Base-by-base conservation (phyloP, 2,329 filamentous ascomycete genomes). In the Exophiala sp. region DNA sequence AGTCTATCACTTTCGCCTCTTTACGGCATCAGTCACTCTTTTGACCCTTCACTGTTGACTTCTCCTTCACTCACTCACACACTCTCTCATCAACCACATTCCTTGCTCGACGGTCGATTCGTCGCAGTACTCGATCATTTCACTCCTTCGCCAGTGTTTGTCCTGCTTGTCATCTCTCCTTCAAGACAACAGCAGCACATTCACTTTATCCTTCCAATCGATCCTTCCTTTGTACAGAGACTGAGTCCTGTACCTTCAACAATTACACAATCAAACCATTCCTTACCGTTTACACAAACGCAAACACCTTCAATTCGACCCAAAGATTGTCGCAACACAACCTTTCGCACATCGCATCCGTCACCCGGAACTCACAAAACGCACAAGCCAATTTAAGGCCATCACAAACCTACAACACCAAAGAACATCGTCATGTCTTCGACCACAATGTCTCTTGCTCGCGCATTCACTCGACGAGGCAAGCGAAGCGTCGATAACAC, bases 391-490 rank as follows among this genome's bases (percentile, higher is more conserved):
- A 21, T 29, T 43, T 44, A 12, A n/a, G n/a, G 47, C 14, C 39
- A 35, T 35, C 33, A 40, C 34, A 16, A 42, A 14, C 14, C 29
- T 38, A 2, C 47, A 5, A 21, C 21, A 7, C 1, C 35, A 24
- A 21, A 29, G 20, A 24, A 43, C 3, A 24, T 35, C 41, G 8
- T 42, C 24, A 54, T 49, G 49, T 53, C 55, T 44, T 57, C 54
- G 12, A 45, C 48, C 5, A 62, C 53, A 10, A 65, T 74, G 54
- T 69, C 71, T 47, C 62, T 71, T 42, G 65, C 67, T 32, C 68
- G 75, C 63, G 75, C 74, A 24, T 75, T 78, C 56, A 78, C 75
- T 55, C 75, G 71, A 66, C 75, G 75, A 65, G 67, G 66, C 59
- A 76, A 73, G 65, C 71, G 72, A 47, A 70, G 71, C n/a, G 72